Evolutionary conservation across 352 stramenopile species (phyloP).

Genomic region (Phytophthora litchii): DNA sequence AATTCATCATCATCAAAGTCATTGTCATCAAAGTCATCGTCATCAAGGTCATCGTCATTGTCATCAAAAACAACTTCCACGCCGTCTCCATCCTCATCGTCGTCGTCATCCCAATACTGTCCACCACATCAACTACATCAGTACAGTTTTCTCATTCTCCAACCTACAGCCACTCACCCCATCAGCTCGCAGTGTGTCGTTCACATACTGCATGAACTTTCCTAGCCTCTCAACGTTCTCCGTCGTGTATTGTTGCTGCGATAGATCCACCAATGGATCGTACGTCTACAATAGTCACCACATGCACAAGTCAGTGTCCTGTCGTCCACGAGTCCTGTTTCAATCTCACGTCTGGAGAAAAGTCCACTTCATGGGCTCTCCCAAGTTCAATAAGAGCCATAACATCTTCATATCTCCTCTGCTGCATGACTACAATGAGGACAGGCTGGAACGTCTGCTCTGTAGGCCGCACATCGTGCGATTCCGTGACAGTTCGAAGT

Average conservation of each 20-base stretch:
- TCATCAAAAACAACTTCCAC: constrained; percentile 29
- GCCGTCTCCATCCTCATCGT: constrained; percentile 38
- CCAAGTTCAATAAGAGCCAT: constrained; percentile 60
- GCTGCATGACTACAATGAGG: constrained; percentile 53
- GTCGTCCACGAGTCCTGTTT: neutral
- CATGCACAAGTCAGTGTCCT: neutral
- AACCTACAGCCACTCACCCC: constrained; percentile 35
- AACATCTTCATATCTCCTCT: constrained; percentile 53
- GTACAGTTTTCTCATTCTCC: neutral
- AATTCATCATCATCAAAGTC: constrained; percentile 49
- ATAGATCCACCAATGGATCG: constrained; percentile 63
- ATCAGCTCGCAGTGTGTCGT: constrained; percentile 54
- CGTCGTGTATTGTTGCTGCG: constrained; percentile 41
- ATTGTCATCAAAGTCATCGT: constrained; percentile 29
- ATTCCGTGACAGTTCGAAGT: constrained; percentile 39
- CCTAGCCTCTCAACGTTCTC: constrained; percentile 53
- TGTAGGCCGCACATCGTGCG: constrained; percentile 57
- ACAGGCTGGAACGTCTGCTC: constrained; percentile 59
- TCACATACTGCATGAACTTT: constrained; percentile 68
- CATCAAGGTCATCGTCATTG: constrained; percentile 28
- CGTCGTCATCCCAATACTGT: constrained; percentile 41
- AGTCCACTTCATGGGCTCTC: constrained; percentile 49
- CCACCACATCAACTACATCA: constrained; percentile 4
- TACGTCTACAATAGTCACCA: constrained; percentile 51
- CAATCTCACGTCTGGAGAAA: constrained; percentile 51